These are phyloP conservation scores for Rhizopogon rudus DNA, from an alignment of 768 basidiomycete genomes.

Conservation along the genomic window DNA sequence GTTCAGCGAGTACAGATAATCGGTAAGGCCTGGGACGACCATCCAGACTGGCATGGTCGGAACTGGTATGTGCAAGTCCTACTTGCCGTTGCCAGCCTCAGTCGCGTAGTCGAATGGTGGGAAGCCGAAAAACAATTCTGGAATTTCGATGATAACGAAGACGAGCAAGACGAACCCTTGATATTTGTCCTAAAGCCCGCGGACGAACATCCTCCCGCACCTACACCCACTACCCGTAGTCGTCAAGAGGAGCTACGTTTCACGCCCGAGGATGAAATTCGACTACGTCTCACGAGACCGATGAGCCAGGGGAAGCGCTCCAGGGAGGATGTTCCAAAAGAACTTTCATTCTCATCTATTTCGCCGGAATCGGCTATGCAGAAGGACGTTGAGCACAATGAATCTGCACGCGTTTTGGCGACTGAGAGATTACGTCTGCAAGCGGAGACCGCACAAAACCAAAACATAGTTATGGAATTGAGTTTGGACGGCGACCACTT, in stretches of 20 bases:
- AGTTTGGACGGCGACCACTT: constrained; percentile 92
- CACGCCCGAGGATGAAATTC: constrained; percentile 27
- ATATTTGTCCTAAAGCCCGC: constrained; percentile 91
- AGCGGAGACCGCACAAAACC: constrained; percentile 92
- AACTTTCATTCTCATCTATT: constrained; percentile 33
- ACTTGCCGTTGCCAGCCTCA: constrained; percentile 91
- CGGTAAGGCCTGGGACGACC: constrained; percentile 95
- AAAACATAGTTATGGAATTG: constrained; percentile 94
- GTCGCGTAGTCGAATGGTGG: constrained; percentile 99
- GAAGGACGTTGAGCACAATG: constrained; percentile 52
- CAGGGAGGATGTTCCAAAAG: constrained; percentile 55
- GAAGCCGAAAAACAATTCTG: constrained; percentile 99
- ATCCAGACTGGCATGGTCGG: constrained; percentile 96
- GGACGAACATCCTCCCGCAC: constrained; percentile 47
- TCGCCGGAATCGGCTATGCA: constrained; percentile 32
- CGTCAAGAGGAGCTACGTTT: constrained; percentile 33
- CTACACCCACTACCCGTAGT: constrained; percentile 33
- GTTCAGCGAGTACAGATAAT: constrained; percentile 90
- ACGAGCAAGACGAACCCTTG: constrained; percentile 87
- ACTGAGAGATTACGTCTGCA: constrained; percentile 85
- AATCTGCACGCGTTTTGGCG: constrained; percentile 80
- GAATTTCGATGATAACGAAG: constrained; percentile 94
- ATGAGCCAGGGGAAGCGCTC: constrained; percentile 48
- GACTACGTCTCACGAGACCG: constrained; percentile 44
- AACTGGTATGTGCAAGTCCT: constrained; percentile 98